Base-by-base conservation (phyloP, 306 rosid genomes). In the Psophocarpus tetragonolobus region DNA sequence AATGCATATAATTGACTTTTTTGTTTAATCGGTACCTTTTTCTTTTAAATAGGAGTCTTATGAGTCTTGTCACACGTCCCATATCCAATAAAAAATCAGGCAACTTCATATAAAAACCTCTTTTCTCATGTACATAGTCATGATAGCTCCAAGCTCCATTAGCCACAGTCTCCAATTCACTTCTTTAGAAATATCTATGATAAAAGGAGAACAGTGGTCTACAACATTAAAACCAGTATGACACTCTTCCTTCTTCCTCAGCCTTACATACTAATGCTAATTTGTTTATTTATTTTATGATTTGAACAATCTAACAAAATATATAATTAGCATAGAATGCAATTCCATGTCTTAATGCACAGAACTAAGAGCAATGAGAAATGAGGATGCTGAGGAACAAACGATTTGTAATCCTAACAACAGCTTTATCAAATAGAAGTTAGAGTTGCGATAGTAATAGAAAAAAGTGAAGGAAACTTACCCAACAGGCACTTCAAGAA, bases 401-500 rank as follows among this genome's bases (percentile, higher is more conserved):
- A 70, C 24, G 45, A 54, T 23, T 79, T 47, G 3, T 17, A 61
- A 71, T 48, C 8, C 29, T 35, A 78, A 69, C 14, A 79, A 35
- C 4, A 45, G 18, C 23, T n/a, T 61, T 35, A 35, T 11, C 58
- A 79, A 48, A 36, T 23, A 39, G 67, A 63, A 63, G 68, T 44
- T 23, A 42, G 39, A 15, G 20, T 57, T 56, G 3, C 8, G 8
- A 24, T n/a, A 73, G 63, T 23, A 53, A 39, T 21, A 50, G 5
- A 23, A 75, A 57, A 54, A 14, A 15, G 51, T 20, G 45, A 80
- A 47, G 60, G 33, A 35, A 63, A 68, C 83, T 81, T 85, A 92
- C 97, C 97, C 97, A 67, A 95, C 91, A n/a, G 97, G 97, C 65
- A 95, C 98, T 89, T 95, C 97, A 35, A 90, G 91, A 76, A 24